Evolutionary conservation across 2,329 filamentous ascomycete genomes (phyloP), one percentile per base, ranked within the genome.

Genomic region (Xylaria sp.): DNA sequence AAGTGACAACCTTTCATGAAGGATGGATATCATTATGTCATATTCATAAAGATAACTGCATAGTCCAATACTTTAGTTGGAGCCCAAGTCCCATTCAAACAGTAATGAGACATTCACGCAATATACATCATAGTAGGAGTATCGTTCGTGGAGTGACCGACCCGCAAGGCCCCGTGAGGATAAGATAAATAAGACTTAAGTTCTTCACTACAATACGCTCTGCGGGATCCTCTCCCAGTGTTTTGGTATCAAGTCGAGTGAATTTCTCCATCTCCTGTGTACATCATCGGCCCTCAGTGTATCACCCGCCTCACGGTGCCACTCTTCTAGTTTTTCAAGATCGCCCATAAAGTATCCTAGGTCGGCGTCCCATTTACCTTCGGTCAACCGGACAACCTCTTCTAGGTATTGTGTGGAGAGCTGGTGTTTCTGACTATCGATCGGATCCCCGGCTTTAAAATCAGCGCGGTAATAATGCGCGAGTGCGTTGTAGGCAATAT

Each of bases 261-360:
- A 68, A 3, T 58, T 60, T 38, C 62, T 43, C 71, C 68, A 72
- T 37, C 71, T 63, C n/a, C 13, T 35, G 19, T 67, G 66, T 13
- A 65, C 64, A 3, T 61, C 53, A 5, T 70, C 69, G 7, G 71
- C 71, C 51, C 59, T 52, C 3, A 23, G 35, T 5, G 31, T 61
- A 46, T 72, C 69, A 29, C 71, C 71, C 10, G 70, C 71, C 44
- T 72, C 71, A 8, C 68, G 65, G 25, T 72, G 66, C 71, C 71
- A 72, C 40, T 67, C 57, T 52, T 69, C 67, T 1, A 72, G 48
- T 19, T 70, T 67, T 58, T 72, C 69, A 19, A 72, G 54, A 27
- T 72, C 70, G 21, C 71, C 71, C 19, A 72, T 62, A 40, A 72
- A 60, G 46, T 72, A 72, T 25, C 71, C 71, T 59, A 72, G 58